These are phyloP conservation scores for Sporobolomyces pararoseus DNA, from an alignment of 768 basidiomycete genomes.

Conservation along the genomic window DNA sequence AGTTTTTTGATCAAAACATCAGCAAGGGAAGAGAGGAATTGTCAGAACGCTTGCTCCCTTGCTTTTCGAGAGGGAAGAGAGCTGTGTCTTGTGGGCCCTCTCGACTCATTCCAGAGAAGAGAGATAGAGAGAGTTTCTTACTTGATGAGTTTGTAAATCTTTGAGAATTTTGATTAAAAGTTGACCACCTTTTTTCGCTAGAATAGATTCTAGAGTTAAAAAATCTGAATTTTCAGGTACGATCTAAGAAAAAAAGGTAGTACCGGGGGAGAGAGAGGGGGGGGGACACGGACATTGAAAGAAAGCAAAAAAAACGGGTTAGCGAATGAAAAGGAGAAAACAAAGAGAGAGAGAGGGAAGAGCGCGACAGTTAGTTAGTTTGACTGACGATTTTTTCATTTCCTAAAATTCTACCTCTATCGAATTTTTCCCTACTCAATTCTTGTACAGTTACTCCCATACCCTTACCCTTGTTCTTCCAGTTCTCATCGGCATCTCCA, in stretches of 20 bases:
- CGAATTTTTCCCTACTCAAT: constrained; percentile 27
- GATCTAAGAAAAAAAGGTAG: background rate
- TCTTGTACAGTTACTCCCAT: constrained; percentile 40
- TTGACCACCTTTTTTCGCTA: constrained; percentile 23
- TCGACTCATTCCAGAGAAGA: too few relatives aligned
- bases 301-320: background rate
- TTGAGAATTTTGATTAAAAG: constrained; percentile 22
- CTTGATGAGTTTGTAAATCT: background rate
- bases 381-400: background rate
- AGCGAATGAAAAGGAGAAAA: too few relatives aligned
- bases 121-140: background rate
- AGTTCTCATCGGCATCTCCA: constrained; percentile 29
- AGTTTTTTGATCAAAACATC: too few relatives aligned
- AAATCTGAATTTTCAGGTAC: constrained; percentile 13
- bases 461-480: background rate
- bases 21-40: too few relatives aligned
- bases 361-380: too few relatives aligned
- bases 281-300: too few relatives aligned
- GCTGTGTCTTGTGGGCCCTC: too few relatives aligned
- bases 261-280: too few relatives aligned
- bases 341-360: too few relatives aligned
- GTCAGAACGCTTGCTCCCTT: too few relatives aligned
- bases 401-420: constrained; percentile 24
- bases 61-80: too few relatives aligned
- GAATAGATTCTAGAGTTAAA: constrained; percentile 14